These are phyloP conservation scores for Chalaropsis ovoidea DNA, from an alignment of 2,329 filamentous ascomycete species.

Conservation along the genomic window DNA sequence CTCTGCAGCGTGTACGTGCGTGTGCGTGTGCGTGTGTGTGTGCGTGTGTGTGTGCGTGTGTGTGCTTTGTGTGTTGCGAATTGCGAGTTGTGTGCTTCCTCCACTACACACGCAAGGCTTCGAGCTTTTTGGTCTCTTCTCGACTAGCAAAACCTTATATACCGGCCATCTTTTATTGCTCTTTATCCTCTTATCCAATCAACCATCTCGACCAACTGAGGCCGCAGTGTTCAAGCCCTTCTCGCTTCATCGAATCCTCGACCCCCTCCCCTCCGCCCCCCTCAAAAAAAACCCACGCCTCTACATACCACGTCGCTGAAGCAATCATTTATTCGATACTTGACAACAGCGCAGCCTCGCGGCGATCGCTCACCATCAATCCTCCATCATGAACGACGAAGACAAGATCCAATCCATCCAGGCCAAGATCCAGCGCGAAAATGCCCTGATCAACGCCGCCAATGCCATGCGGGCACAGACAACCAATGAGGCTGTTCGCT, in stretches of 20 bases:
- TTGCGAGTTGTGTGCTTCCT: conserved; percentile 10
- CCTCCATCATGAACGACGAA: conserved; percentile 51
- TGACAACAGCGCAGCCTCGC: conserved; percentile 9
- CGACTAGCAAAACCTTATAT: not conserved
- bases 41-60: not conserved
- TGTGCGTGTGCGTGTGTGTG: not conserved
- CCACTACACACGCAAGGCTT: not conserved
- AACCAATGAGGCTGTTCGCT: conserved; percentile 82
- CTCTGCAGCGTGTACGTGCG: conserved; percentile 1
- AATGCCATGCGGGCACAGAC: conserved; percentile 93
- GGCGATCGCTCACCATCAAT: not conserved
- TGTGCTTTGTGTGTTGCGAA: conserved; percentile 1
- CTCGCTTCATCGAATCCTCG: not conserved
- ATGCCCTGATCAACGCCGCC: conserved; percentile 85
- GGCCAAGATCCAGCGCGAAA: conserved; percentile 96
- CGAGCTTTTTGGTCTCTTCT: not conserved
- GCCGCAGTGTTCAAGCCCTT: not conserved
- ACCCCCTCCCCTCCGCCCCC: no score
- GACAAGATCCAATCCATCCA: conserved; percentile 67
- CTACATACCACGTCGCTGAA: not conserved
- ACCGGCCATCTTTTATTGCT: conserved; percentile 4
- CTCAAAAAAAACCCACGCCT: not conserved
- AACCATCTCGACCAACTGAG: not conserved
- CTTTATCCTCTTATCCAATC: not conserved
- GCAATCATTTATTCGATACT: not conserved